Base-by-base conservation (phyloP, 768 basidiomycete species). In the Dacryopinax primogenitus region DNA sequence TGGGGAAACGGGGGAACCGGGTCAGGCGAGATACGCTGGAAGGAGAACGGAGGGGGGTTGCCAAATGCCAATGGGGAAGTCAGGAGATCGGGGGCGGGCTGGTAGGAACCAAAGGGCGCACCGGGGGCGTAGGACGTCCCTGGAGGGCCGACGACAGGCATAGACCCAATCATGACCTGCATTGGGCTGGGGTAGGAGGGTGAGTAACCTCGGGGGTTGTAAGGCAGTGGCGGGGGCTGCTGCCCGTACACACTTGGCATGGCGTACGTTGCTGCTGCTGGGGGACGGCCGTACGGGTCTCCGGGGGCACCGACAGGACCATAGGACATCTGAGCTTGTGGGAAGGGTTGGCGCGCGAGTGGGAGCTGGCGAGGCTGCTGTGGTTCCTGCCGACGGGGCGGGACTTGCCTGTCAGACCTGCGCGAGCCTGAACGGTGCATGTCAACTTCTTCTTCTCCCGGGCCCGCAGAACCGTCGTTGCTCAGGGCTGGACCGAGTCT, bases 21-120 rank as follows among this genome's bases (percentile, higher is more conserved):
- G 51, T 58, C 51, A 15, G 51, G 51, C 4, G 51, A 58, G 51
- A 58, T 58, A 3, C 51, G 23, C 26, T 58, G 51, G 30, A 58
- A 58, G 26, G 51, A 58, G 51, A 58, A 58, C 6, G 51, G 51
- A 3, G 51, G 51, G 3, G 51, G 51, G 51, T 58, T 58, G 4
- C 51, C 51, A 30, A 58, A 58, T 30, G 51, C 51, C 51, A 58
- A 23, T 13, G 51, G 51, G 30, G 51, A 58, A 15, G 51, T 58
- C 30, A 58, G 11, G 51, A 58, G 51, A 7, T 58, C 51, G 9
- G 7, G 45, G 11, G 13, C 45, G 7, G 45, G 45, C 13, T 13
- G 13, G 13, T 23, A 30, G 13, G 26, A 21, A 30, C 26, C 51
- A 18, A 15, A 26, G 15, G 30, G 26, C 13, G 26, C 51, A 30